Conservation (phyloP, 495 filamentous ascomycete species). For the Hypoxylon cercidicola region DNA sequence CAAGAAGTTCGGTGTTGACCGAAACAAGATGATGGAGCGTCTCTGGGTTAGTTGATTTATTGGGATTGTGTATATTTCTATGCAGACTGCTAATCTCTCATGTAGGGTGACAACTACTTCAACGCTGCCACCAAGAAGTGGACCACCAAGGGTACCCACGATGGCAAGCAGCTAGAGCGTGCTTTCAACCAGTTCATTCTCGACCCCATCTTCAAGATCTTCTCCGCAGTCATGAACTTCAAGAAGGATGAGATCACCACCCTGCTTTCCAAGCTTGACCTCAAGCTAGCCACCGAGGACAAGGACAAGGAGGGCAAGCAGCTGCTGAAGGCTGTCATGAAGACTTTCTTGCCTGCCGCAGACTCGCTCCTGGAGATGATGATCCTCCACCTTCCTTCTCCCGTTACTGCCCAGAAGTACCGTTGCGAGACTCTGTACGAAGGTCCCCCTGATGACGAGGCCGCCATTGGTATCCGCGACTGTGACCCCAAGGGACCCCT, state of each 20-base stretch:
- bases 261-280: conserved; percentile 89
- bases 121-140: conserved; percentile 99
- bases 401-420: conserved; percentile 96
- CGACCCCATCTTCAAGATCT: conserved; percentile 99
- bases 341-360: conserved; percentile 96
- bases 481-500: conserved; percentile 97
- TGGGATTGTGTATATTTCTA: not conserved
- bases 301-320: conserved; percentile 95
- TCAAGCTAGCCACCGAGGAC: conserved; percentile 88
- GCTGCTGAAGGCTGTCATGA: conserved; percentile 97
- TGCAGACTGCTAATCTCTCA: conserved; percentile 20
- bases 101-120: conserved; percentile 98
- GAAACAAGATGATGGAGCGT: conserved; percentile 99
- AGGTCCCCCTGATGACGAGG: conserved; percentile 91
- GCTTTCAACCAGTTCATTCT: conserved; percentile 99
- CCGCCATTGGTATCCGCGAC: conserved; percentile 94
- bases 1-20: conserved; percentile 99
- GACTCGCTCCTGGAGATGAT: conserved; percentile 99
- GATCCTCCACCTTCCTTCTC: conserved; percentile 98
- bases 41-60: conserved; percentile 82
- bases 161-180: conserved; percentile 92
- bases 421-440: conserved; percentile 99
- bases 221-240: conserved; percentile 94
- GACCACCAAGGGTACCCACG: conserved; percentile 82
- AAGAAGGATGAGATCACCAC: conserved; percentile 91